Base-by-base conservation (phyloP, 2,329 filamentous ascomycete genomes). In the Pseudopyrenochaeta lycopersici region DNA sequence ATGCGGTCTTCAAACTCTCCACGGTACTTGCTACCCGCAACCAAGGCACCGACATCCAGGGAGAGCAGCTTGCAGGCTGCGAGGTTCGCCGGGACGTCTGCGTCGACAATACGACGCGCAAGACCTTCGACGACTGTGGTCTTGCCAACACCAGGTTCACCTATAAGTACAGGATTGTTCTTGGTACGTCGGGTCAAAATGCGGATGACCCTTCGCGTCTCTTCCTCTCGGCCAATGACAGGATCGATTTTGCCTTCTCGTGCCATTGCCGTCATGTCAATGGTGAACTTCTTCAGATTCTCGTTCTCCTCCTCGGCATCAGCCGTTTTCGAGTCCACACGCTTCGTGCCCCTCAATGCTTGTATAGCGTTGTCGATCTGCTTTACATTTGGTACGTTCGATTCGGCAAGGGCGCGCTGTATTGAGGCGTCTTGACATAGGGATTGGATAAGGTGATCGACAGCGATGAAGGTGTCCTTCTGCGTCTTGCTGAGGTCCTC, bases 1-100 rank as follows among this genome's bases (percentile, higher is more conserved):
- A 99, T 98, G 66, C 95, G 88, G 82, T 99, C 95, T 76, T 99
- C 95, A 55, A 99, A 99, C 76, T 99, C 95, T 80, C 95, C 95
- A 44, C 95, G 89, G 81, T 96, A 99, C 80, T 99, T 99, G 85
- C 92, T 97, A 64, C 95, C 95, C 53, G 95, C 95, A 60, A 99
- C 94, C 52, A 99, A 83, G 20, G 94, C 90, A 67, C 95, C 95
- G 42, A 99, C 94, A 71, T 99, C 95, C 40, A 99, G 87, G 3
- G 95, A 97, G 51, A 99, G 88, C 55, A 99, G 84, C 76, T 90
- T 95, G 85, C 95, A 99, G 54, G 91, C 89, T 46, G 95, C 92
- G 49, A 99, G 83, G 69, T 97, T 97, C 74, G 96, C 92, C 31
- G 95, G 95, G 3, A 99, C 92, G 82, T 99, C 95, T 54, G 91